Base-by-base conservation (phyloP, 805 yeast genomes). In the Saccharomycopsis fermentans region DNA sequence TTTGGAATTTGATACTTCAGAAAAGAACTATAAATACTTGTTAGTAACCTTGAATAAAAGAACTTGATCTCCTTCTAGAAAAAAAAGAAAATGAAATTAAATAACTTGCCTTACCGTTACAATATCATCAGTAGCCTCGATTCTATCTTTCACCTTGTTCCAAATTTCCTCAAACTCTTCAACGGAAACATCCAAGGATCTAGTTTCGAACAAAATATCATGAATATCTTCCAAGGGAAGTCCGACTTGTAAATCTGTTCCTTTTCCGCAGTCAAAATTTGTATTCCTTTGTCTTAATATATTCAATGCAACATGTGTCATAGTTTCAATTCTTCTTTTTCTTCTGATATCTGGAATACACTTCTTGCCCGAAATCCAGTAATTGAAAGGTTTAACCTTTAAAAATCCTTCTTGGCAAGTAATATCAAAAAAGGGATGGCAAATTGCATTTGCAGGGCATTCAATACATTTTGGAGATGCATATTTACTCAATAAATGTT, bases 401-500 rank as follows among this genome's bases (percentile, higher is more conserved):
- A 73, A 76, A 67, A 74, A 87, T 58, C 85, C 96, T 52, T 82
- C 83, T 64, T 81, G 83, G 70, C 99, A 92, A 58, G 78, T 82
- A 8, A 87, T 66, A 55, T 77, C 73, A 65, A 86, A 73, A 52
- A 76, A 68, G 26, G 82, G 80, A 63, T 77, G 81, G 71, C 98
- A 92, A 40, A 80, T 74, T 0, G 91, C 94, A 71, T 91, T 84
- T 3, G 76, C 79, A 1, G 98, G 97, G 68, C 98, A 92, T 27
- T 80, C 80, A 3, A 79, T 71, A 72, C 99, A 92, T 0, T 64
- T 52, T 2, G 96, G 95, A 54, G 77, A 77, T 55, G 77, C 68
- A 47, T 70, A 65, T 0, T 67, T 59, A 54, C 78, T 80, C 58
- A 86, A 69, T 58, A 73, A 70, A 0, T 69, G 65, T 47, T 86